These are phyloP conservation scores for Cryptosporidium tyzzeri DNA, from an alignment of 169 alveolate species.

Conservation along the genomic window DNA sequence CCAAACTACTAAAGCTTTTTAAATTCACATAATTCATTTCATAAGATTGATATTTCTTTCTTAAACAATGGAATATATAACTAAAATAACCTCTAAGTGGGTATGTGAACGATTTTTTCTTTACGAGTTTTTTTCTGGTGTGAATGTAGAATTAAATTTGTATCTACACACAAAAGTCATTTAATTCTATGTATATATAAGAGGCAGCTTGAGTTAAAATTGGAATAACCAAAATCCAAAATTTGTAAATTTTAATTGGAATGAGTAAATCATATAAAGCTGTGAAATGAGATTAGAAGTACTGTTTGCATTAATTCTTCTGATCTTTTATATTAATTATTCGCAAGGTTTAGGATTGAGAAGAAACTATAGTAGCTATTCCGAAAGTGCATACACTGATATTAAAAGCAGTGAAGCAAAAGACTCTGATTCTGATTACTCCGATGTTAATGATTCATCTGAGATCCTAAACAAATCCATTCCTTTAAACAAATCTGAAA, in stretches of 20 bases:
- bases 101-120: background rate
- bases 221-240: background rate
- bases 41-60: too few relatives aligned
- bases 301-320: background rate
- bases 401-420: background rate
- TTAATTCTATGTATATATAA: background rate
- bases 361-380: background rate
- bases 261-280: background rate
- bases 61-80: background rate
- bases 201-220: background rate
- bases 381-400: conserved; percentile 15
- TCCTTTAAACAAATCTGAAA: background rate
- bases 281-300: conserved; percentile 6
- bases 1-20: background rate
- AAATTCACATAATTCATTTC: background rate
- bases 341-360: background rate
- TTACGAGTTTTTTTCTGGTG: conserved; percentile 14
- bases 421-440: background rate
- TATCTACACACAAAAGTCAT: conserved; percentile 15
- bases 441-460: background rate
- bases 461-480: background rate
- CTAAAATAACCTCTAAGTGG: background rate
- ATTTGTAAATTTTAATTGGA: background rate
- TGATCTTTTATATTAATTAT: background rate
- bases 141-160: background rate